Evolutionary conservation across 768 basidiomycete genomes (phyloP), one percentile per base, ranked within the genome.

Genomic region (Exsudoporus frostii): DNA sequence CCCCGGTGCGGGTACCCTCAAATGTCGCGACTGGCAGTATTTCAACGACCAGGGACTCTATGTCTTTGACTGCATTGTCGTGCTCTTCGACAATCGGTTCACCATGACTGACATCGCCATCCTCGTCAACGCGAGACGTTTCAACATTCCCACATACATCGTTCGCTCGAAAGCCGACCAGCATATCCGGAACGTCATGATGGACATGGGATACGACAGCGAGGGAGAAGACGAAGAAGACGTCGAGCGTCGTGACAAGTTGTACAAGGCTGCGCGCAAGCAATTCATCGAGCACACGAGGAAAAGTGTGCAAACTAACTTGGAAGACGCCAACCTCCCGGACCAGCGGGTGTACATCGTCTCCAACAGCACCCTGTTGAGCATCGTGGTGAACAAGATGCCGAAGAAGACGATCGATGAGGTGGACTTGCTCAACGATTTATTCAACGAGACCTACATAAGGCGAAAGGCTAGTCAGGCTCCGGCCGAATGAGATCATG

Each of bases 281-380:
- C 53, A 52, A 1, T 63, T 64, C 43, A 43, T 63, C 27, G 53
- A 63, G 13, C 17, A 25, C 24, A 63, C 62, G 19, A 38, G 58
- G 30, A 47, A 46, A 9, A 66, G 45, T 22, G 62, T 69, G 2
- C 39, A 53, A 34, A 8, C 14, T 1, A 62, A 62, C 49, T 33
- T 69, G 36, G 36, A 58, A n/a, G 55, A 61, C 1, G 68, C 64
- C 0, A 62, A 61, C 34, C 51, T 69, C 11, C 48, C 66, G 3
- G 42, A 64, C 38, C 62, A 64, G 50, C 61, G 57, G 5, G 68
- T 69, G 7, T 69, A 69, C 34, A 62, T 69, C 24, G 50, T 67
- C 15, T 67, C 66, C 33, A 56, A 43, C 48, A 45, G 22, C 24
- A 51, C 62, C 37, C n/a, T 70, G 41, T 27, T 57, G 36, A 48